Conservation (phyloP, 495 filamentous ascomycete genomes). For the Podospora tetraspora region DNA sequence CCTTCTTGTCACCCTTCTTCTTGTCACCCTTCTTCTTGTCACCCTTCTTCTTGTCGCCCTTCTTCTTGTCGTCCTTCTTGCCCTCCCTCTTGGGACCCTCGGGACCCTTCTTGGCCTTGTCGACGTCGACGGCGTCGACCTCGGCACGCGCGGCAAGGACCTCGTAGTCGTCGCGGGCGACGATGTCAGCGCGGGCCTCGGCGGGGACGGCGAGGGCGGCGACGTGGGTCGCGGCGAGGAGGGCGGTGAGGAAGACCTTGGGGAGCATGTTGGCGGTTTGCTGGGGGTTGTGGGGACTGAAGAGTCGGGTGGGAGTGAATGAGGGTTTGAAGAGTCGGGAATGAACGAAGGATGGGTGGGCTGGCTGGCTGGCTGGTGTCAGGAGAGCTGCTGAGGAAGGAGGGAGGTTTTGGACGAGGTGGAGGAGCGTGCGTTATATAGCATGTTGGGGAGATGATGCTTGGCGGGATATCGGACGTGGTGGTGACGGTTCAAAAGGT, state of each 20-base stretch:
- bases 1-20: constrained; percentile 7
- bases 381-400: not conserved
- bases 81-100: constrained; percentile 5
- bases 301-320: not conserved
- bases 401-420: not conserved
- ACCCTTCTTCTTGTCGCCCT: not conserved
- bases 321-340: not conserved
- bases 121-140: constrained; percentile 7
- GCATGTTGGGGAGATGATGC: not conserved
- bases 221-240: constrained; percentile 17
- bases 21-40: not conserved
- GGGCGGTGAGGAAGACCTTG: constrained; percentile 20
- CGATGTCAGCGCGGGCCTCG: constrained; percentile 4
- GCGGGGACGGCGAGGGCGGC: constrained; percentile 16
- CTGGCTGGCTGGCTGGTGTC: not conserved
- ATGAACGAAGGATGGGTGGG: no score
- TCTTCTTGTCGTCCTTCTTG: constrained; percentile 7
- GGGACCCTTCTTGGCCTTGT: constrained; percentile 1
- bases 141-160: constrained; percentile 3
- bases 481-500: not conserved
- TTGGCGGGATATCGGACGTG: not conserved
- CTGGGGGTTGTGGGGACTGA: not conserved
- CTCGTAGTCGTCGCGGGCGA: not conserved
- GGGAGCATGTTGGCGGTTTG: constrained; percentile 16
- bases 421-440: not conserved